Conservation (phyloP, 2,329 filamentous ascomycete genomes). For the Colletotrichum tabaci region DNA sequence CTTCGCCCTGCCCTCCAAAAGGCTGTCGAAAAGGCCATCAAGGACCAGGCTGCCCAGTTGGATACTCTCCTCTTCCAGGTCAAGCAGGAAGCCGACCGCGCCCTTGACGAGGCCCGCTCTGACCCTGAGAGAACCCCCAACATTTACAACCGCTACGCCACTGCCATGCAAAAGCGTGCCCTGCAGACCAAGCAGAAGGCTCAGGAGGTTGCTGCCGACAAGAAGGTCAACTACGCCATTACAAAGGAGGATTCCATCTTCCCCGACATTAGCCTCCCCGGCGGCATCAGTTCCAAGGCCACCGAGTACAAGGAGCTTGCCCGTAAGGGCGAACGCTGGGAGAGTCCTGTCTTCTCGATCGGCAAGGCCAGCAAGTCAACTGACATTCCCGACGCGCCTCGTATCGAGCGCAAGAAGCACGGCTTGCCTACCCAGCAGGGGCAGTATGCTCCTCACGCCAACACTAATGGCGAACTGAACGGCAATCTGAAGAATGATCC, state of each 20-base stretch:
- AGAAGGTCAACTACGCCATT: constrained; percentile 85
- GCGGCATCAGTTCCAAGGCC: constrained; percentile 92
- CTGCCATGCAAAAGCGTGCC: constrained; percentile 80
- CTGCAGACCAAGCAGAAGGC: constrained; percentile 85
- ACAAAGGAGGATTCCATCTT: constrained; percentile 92
- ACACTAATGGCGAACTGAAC: constrained; percentile 8
- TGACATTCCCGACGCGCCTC: constrained; percentile 76
- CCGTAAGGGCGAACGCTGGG: constrained; percentile 91
- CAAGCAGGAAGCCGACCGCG: constrained; percentile 86
- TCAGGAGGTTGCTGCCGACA: constrained; percentile 71
- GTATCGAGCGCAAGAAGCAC: constrained; percentile 64
- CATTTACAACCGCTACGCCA: constrained; percentile 88
- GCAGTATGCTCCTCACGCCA: constrained; percentile 23
- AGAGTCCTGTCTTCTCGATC: constrained; percentile 93
- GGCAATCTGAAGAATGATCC: constrained; percentile 9
- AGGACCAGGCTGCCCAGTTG: constrained; percentile 82
- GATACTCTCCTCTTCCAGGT: constrained; percentile 83
- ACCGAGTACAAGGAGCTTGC: constrained; percentile 94
- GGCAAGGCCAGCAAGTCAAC: constrained; percentile 81
- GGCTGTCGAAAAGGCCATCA: constrained; percentile 90
- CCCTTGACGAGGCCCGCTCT: constrained; percentile 74
- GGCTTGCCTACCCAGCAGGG: constrained; percentile 27
- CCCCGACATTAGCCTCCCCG: constrained; percentile 87
- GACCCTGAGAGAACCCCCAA: constrained; percentile 83
- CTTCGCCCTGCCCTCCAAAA: constrained; percentile 89